phyloP scores from a whole-genome alignment of 345 rosid species.

The Ceriops zippeliana region DNA sequence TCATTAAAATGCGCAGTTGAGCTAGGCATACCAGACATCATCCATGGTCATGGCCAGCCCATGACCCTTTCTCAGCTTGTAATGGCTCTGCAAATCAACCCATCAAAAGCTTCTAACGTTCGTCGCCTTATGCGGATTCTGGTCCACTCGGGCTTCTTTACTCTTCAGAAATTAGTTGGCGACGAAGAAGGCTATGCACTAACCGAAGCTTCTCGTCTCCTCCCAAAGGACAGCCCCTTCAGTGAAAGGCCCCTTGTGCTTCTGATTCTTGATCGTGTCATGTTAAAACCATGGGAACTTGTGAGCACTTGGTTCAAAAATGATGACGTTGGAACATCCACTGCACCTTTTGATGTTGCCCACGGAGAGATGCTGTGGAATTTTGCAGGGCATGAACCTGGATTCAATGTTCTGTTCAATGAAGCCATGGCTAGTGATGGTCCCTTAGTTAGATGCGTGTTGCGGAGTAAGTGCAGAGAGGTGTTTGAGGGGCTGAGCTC shows the following conservation, averaged over 20 bases:
- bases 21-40: conserved; percentile 37
- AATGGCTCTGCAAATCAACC: conserved; percentile 18
- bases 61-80: conserved; percentile 29
- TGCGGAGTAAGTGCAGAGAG: conserved; percentile 11
- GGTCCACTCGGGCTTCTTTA: conserved; percentile 37
- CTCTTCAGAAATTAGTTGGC: background rate
- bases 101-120: conserved; percentile 14
- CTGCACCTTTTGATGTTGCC: background rate
- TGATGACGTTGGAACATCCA: background rate
- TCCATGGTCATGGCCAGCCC: conserved; percentile 39
- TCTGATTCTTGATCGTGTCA: conserved; percentile 8
- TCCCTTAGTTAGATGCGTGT: background rate
- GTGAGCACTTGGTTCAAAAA: conserved; percentile 33
- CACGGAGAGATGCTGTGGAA: conserved; percentile 22
- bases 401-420: conserved; percentile 1
- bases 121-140: conserved; percentile 37
- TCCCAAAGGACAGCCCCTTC: conserved; percentile 1
- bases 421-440: conserved; percentile 34
- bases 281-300: conserved; percentile 11
- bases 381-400: background rate
- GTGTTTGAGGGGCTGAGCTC: conserved; percentile 21
- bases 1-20: conserved; percentile 38
- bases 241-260: background rate
- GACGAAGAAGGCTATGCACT: conserved; percentile 3
- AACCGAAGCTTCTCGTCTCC: background rate